Percentiles rank a stretch among this genome's conserved stretches.
Evolutionary conservation across 2,329 filamentous ascomycete genomes (phyloP).

Genomic region (Paradendryphiella salina): DNA sequence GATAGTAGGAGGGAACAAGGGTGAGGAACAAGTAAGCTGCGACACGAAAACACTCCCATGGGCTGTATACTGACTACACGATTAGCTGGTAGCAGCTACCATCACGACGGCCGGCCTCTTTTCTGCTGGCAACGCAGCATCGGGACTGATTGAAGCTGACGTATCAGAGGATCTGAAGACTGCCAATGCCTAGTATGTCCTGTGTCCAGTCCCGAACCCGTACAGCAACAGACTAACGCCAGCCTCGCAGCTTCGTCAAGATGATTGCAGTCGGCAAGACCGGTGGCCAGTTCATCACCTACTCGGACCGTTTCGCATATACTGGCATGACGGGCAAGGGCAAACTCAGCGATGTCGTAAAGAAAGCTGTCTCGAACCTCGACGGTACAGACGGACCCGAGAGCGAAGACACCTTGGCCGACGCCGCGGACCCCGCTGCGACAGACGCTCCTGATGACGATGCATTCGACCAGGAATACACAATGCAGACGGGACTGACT

Average conservation of each 20-base stretch:
- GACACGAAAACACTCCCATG: not conserved
- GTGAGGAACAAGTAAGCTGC: constrained; percentile 52
- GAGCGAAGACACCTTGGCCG: constrained; percentile 27
- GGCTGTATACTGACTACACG: constrained; percentile 1
- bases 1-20: constrained; percentile 62
- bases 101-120: constrained; percentile 54
- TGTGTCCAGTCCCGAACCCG: not conserved
- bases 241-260: constrained; percentile 35
- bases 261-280: constrained; percentile 60
- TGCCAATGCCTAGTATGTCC: constrained; percentile 60
- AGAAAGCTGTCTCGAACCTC: constrained; percentile 43
- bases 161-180: constrained; percentile 41
- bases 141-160: constrained; percentile 30
- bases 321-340: constrained; percentile 67
- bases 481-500: constrained; percentile 59
- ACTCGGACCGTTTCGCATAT: constrained; percentile 66
- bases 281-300: constrained; percentile 62
- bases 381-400: constrained; percentile 36
- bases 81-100: constrained; percentile 17
- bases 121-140: constrained; percentile 48
- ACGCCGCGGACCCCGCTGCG: constrained; percentile 30
- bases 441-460: constrained; percentile 18
- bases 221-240: constrained; percentile 11
- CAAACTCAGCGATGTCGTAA: constrained; percentile 53
- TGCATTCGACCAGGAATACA: constrained; percentile 55